Base-by-base conservation (phyloP, 495 filamentous ascomycete species). In the Neurospora cerealis region DNA sequence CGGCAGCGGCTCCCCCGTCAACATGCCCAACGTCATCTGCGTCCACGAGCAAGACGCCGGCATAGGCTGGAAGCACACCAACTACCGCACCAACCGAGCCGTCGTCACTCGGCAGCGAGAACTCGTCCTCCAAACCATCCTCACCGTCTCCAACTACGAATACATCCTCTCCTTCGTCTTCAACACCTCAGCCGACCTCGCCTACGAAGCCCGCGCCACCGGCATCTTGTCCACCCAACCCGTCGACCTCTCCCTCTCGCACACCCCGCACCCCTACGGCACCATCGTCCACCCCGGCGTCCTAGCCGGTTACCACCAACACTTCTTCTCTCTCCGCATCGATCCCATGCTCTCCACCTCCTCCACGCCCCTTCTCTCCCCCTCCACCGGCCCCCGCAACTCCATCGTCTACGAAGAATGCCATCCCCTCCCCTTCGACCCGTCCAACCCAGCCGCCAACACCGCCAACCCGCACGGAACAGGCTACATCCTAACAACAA, bases 221-320 rank as follows among this genome's bases (percentile, higher is more conserved):
- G 94, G 94, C 0, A 93, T 97, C 74, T 85, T 97, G 24, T 93
- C 90, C 62, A 96, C 94, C 0, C 88, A 93, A 46, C 93, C 94
- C 8, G 90, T 97, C 73, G 73, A 90, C 88, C 32, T 90, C 85
- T 86, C 88, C 15, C 90, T 93, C 34, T 90, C 90, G 11, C 90
- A 69, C 81, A 75, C 73, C 0, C 75, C 79, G 0, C 79, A 80
- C 37, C 77, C 36, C 7, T 97, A 91, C 87, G 94, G 94, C 60
- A 97, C 94, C 2, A 87, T 95, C 40, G 93, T 97, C 9, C 91
- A 93, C 73, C 94, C 94, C 0, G 94, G 94, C 0, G 93, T 94
- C 10, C 88, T 97, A 69, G 93, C 80, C 76, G 79, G 71, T 72
- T 89, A 72, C 88, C 94, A 97, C 75, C 94, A 97, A 77, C 94